A percentile compares a stretch with the other conserved stretches of the same genome.
These are phyloP conservation scores for Streptanthus diversifolius DNA, from an alignment of 345 rosid species.

Conservation along the genomic window DNA sequence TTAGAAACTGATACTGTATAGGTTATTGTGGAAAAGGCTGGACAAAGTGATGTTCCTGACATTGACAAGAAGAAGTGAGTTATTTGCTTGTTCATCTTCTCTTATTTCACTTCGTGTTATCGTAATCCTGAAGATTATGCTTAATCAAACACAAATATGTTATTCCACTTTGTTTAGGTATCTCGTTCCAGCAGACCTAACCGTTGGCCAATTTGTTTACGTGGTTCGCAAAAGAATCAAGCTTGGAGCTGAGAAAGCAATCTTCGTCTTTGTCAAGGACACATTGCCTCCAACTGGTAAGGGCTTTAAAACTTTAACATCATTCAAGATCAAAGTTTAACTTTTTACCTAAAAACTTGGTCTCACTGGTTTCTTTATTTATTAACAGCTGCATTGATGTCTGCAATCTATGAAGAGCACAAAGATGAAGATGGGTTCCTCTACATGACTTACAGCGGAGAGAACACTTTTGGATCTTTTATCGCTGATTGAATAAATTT, in stretches of 20 bases:
- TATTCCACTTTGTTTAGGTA: slow-evolving; percentile 41
- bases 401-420: slow-evolving; percentile 88
- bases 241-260: slow-evolving; percentile 77
- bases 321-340: neutral
- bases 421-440: slow-evolving; percentile 97
- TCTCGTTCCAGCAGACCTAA: slow-evolving; percentile 78
- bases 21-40: slow-evolving; percentile 95
- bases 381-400: slow-evolving; percentile 81
- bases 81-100: neutral
- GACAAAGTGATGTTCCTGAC: slow-evolving; percentile 83
- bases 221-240: slow-evolving; percentile 82
- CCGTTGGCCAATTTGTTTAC: slow-evolving; percentile 81
- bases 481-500: slow-evolving; percentile 8
- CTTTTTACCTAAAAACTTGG: neutral
- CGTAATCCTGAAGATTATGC: neutral
- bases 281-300: slow-evolving; percentile 77
- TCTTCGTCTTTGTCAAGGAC: slow-evolving; percentile 73
- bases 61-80: slow-evolving; percentile 97
- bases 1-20: slow-evolving; percentile 18
- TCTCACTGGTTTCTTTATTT: neutral
- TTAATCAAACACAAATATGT: neutral
- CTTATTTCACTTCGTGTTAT: neutral
- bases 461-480: slow-evolving; percentile 77
- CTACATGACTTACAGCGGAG: slow-evolving; percentile 98
- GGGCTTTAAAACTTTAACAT: neutral